Conservation (phyloP, 306 rosid genomes). For the Betula pendula region DNA sequence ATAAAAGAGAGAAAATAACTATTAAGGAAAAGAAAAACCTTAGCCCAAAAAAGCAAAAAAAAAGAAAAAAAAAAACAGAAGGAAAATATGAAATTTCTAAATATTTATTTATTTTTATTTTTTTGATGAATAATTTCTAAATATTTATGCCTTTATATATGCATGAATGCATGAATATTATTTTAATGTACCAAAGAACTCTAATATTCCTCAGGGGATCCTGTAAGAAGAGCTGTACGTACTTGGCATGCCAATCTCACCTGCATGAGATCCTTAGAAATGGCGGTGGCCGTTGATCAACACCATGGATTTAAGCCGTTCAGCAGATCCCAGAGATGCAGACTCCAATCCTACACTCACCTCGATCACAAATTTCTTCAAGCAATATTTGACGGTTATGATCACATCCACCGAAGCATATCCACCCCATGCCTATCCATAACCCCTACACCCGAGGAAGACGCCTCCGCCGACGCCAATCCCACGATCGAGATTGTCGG, state of each 20-base stretch:
- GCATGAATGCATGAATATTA: no score
- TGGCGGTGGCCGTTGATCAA: constrained; percentile 81
- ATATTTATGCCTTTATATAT: no score
- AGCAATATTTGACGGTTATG: constrained; percentile 42
- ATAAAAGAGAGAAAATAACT: no score
- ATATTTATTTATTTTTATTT: no score
- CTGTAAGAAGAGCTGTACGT: constrained; percentile 24
- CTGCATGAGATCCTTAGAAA: constrained; percentile 58
- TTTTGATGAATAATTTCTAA: no score
- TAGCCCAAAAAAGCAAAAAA: no score
- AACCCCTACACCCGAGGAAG: constrained; percentile 45
- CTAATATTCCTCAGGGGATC: constrained; percentile 36
- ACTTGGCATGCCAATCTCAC: constrained; percentile 58
- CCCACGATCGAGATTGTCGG: constrained; percentile 70
- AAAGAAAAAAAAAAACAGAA: no score
- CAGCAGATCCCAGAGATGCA: constrained; percentile 65
- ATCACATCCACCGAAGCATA: constrained; percentile 76
- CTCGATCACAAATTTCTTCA: constrained; percentile 50
- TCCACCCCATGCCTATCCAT: constrained; percentile 91
- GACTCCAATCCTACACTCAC: constrained; percentile 74
- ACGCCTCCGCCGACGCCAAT: constrained; percentile 25
- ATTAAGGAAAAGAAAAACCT: no score
- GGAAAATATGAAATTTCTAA: no score
- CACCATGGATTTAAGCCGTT: constrained; percentile 63
- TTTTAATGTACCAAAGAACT: constrained; percentile 44